These are phyloP conservation scores for Kwoniella newhampshirensis DNA, from an alignment of 768 basidiomycete genomes.

Conservation along the genomic window DNA sequence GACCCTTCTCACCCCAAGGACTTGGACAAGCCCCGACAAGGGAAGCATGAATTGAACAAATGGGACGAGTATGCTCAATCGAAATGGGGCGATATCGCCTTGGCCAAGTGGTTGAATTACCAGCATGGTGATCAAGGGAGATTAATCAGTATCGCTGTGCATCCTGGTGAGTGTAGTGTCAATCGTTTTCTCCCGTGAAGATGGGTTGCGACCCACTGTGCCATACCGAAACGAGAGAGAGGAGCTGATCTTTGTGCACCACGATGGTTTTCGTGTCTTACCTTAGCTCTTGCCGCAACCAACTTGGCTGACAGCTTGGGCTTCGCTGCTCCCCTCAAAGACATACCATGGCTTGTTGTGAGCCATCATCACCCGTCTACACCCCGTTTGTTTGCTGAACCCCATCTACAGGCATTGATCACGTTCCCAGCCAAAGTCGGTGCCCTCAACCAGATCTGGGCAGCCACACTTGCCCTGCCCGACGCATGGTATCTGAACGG, in stretches of 20 bases:
- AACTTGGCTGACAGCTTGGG: conserved; percentile 30
- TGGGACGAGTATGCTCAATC: conserved; percentile 46
- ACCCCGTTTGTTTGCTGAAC: not conserved
- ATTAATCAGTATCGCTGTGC: conserved; percentile 37
- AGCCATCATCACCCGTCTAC: not conserved
- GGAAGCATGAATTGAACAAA: conserved; percentile 21
- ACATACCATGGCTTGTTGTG: conserved; percentile 30
- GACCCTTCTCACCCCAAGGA: conserved; percentile 8
- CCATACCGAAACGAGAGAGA: too few species aligned
- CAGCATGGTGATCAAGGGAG: conserved; percentile 32
- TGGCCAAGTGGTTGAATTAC: conserved; percentile 34
- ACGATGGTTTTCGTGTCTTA: too few species aligned
- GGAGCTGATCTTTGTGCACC: too few species aligned
- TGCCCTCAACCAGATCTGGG: conserved; percentile 42
- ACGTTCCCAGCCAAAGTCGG: conserved; percentile 24
- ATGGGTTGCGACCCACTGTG: not conserved
- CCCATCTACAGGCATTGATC: conserved; percentile 15
- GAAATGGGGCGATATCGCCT: conserved; percentile 48
- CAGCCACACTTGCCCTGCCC: conserved; percentile 28
- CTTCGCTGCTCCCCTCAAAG: conserved; percentile 10
- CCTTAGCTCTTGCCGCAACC: conserved; percentile 41
- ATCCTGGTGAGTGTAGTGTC: conserved; percentile 35
- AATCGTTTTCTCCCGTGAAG: not conserved
- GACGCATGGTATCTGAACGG: conserved; percentile 32
- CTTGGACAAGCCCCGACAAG: conserved; percentile 4